phyloP scores from a whole-genome alignment of 805 yeast genomes.

The Sporopachydermia quercuum region DNA sequence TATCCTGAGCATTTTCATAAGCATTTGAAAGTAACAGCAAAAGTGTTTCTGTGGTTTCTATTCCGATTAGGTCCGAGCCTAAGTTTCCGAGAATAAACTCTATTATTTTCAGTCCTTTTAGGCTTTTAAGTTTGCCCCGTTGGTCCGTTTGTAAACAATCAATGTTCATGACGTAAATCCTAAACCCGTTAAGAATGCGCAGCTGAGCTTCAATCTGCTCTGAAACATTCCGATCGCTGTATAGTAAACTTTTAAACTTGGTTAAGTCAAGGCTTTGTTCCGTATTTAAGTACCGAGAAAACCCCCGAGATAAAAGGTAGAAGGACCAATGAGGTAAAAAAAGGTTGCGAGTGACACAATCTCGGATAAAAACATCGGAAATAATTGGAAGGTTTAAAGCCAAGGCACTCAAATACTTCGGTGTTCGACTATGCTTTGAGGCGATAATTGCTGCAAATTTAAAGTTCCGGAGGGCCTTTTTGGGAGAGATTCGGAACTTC shows the following conservation, averaged over 20 bases:
- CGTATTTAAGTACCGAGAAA: slow-evolving; percentile 28
- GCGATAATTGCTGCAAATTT: slow-evolving; percentile 57
- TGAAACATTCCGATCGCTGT: slow-evolving; percentile 7
- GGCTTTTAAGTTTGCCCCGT: too few relatives aligned
- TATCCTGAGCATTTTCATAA: too few relatives aligned
- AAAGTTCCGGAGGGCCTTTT: slow-evolving; percentile 10
- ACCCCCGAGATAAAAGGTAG: slow-evolving; percentile 63
- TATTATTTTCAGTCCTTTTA: not conserved
- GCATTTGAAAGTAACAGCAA: too few relatives aligned
- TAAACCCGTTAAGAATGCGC: slow-evolving; percentile 6
- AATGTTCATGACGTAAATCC: not conserved
- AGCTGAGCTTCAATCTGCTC: slow-evolving; percentile 14
- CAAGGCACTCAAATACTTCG: slow-evolving; percentile 62
- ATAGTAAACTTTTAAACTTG: slow-evolving; percentile 12
- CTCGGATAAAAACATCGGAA: slow-evolving; percentile 39
- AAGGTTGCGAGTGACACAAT: slow-evolving; percentile 23
- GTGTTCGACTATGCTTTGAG: slow-evolving; percentile 42
- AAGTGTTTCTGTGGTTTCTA: not conserved
- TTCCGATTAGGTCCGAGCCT: not conserved
- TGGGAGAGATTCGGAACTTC: not conserved
- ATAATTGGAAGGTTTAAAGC: slow-evolving; percentile 82
- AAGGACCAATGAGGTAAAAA: slow-evolving; percentile 28
- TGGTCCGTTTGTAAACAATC: too few relatives aligned
- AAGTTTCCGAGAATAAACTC: not conserved
- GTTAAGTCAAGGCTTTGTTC: slow-evolving; percentile 11